Evolutionary conservation across 371 early-diverging fungal species (phyloP), one percentile per base, ranked within the genome.

Genomic region (Mortierella sp.): DNA sequence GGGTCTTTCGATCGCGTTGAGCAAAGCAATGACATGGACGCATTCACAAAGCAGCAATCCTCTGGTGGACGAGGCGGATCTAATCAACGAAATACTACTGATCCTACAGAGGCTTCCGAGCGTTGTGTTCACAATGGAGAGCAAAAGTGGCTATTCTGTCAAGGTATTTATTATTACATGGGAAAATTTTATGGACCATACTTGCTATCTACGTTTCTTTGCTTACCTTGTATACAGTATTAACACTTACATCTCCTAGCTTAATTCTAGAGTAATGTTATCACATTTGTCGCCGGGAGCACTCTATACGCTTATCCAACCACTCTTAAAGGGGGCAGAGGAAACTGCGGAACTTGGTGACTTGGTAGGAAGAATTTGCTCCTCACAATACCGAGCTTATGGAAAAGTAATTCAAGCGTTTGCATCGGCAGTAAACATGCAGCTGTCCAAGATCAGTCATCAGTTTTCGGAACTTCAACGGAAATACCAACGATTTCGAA

Each of bases 361-460:
- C 0, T 25, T 43, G 6, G 66, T 60, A 26, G 66, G 68, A 25
- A 48, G n/a, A 30, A 58, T 79, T 59, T 72, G 65, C 57, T 79
- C 73, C 45, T 68, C 60, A n/a, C 53, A 68, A 4, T 14, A 25
- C 0, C 23, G 59, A 2, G 21, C 11, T 12, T 47, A 66, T n/a
- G 79, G 79, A 16, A 79, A 72, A 44, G 26, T 69, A 26, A 45
- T 79, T n/a, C 79, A 79, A 43, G 56, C 64, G 0, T 69, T 79
- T 57, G 72, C 72, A 0, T 64, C 79, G 0, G 72, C 69, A 19
- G 60, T 66, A 0, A 66, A 69, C 29, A 30, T 46, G 12, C 69
- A 72, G 44, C 37, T 79, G 12, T 16, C 52, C 2, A 52, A 52
- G 11, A 21, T 72, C 14, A 72, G 25, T 37, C 4, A 16, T n/a